Base-by-base conservation (phyloP, 2,329 filamentous ascomycete species). In the Chrysosporium queenslandicum region DNA sequence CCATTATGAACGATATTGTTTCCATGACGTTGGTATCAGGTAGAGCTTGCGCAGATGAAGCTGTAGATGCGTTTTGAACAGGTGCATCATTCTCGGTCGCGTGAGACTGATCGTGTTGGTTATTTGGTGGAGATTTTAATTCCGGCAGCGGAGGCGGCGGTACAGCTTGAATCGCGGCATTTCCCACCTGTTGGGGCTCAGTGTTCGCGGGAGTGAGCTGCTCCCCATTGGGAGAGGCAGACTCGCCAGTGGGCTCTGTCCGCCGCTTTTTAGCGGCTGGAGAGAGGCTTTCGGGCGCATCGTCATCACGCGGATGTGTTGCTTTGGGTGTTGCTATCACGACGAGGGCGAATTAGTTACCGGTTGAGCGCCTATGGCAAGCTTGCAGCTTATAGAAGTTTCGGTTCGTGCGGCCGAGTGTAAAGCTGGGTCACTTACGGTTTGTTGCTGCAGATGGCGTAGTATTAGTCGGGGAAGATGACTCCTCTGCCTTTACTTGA, bases 1-100 rank as follows among this genome's bases (percentile, higher is more conserved):
- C 66, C 60, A 72, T 70, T 29, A 73, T 71, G 52, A 66, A 67
- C 3, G 66, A 66, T 21, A 71, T 69, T n/a, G 71, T 66, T 18
- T 67, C 64, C 8, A 65, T 62, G 32, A 71, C 64, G 46, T 71
- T 64, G 4, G 63, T 51, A 14, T 47, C 12, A 7, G 54, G 42
- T 2, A 34, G 30, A 9, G 39, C 20, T 7, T 45, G 29, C 7
- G 46, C 5, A 3, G 46, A 12, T 12, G 30, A 3, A 42, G 53
- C 20, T 1, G 40, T 12, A 8, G 41, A 34, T 4, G 8, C 23
- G 39, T 39, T 41, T 4, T 16, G 32, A 30, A 11, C 11, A 9
- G 25, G 7, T 18, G 23, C 4, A 7, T 7, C 21, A 7, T 36
- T 43, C 11, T 27, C 30, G 6, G 37, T 21, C 41, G 39, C 14